Base-by-base conservation (phyloP, 495 filamentous ascomycete genomes). In the Penicillium canescens region DNA sequence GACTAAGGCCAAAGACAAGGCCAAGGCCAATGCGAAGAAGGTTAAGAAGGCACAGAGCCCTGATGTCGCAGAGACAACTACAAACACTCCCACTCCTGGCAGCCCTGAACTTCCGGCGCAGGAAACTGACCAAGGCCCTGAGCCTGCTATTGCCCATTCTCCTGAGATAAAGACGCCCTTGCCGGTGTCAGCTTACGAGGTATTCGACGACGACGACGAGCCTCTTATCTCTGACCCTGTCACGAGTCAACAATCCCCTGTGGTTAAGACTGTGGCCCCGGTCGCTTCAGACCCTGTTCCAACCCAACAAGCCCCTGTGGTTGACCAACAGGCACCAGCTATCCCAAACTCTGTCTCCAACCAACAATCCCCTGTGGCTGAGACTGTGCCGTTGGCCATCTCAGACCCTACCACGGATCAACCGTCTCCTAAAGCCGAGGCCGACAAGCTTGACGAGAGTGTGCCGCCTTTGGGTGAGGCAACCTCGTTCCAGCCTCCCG, bases 1-100 rank as follows among this genome's bases (percentile, higher is more conserved):
- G 54, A 59, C 49, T 46, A 77, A 74, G 39, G 63, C 37, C 57
- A 72, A 68, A 42, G 64, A 69, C 28, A 68, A 70, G 37, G 59
- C 59, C 60, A 74, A 73, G 59, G 55, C 50, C 42, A 55, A 52
- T 37, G 74, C 72, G 55, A 60, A 66, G 61, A 74, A 73, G 63
- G 65, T 68, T 68, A 77, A 75, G 58, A 75, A 73, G 66, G 56
- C 47, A 31, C 73, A 73, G 66, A 62, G 48, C 47, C 70, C 71
- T 50, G 73, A 72, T 40, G 45, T 39, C 39, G 53, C 62, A 57
- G 68, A 72, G 42, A 63, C 70, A 50, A 60, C 61, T 56, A 54
- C 51, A 54, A 55, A 65, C 49, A 61, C 67, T 39, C 49, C 66
- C 49, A 49, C 52, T 54, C 63, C 60, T 64, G 52, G 41, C 20